Base-by-base conservation (phyloP, 345 rosid species). In the Ceriops decandra region DNA sequence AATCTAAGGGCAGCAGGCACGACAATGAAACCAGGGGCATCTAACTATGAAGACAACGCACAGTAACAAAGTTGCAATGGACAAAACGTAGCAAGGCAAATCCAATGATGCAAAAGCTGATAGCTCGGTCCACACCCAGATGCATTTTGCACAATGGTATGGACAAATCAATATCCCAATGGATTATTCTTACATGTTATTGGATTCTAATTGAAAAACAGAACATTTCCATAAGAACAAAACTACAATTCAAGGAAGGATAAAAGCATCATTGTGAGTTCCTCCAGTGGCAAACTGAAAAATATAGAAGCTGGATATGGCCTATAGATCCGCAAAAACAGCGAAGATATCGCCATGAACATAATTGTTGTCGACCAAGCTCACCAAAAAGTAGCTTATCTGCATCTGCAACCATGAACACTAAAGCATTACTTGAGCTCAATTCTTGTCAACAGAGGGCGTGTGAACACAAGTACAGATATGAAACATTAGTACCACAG, bases 351-450 rank as follows among this genome's bases (percentile, higher is more conserved):
- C 82, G 13, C 95, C 84, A 17, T 82, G 61, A 72, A 92, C 68
- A 77, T 85, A 88, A 51, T 92, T 92, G 4, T 92, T 90, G 63
- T 90, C 98, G 13, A 90, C 98, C 87, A 93, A 85, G 84, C 97
- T 93, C 28, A 88, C 97, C 88, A 93, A 77, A 74, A 72, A 91
- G 86, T 84, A 85, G 80, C 74, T 85, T 80, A 79, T 83, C 75
- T 91, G 86, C 70, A 91, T 84, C 99, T 91, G 93, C 87, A 86
- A 30, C 26, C 31, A 61, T 68, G 38, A 30, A 32, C 57, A 52
- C 53, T 36, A 15, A 7, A 38, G 16, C 17, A 52, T 24, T 52
- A 31, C 17, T 21, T 2, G 17, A 42, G 49, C 49, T 42, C 49
- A 13, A 42, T 42, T 42, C 47, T 42, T 53, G n/a, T 21, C 57